Evolutionary conservation across 1,139 yeast species (phyloP).

Genomic region (Blastobotrys ciferrii): DNA sequence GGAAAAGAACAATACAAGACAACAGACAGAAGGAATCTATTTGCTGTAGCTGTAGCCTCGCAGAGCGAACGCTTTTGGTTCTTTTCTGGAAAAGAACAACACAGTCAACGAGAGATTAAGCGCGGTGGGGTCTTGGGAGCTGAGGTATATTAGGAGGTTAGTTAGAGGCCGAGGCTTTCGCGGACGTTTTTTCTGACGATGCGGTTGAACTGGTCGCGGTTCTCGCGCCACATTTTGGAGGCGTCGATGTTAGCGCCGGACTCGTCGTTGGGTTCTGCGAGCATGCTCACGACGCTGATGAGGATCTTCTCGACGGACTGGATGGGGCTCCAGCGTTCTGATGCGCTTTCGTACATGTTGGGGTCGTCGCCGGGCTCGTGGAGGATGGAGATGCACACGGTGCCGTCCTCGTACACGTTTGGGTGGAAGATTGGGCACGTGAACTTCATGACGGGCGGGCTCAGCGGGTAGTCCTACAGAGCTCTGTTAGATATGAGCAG

Average conservation of each 20-base stretch:
- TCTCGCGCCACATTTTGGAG: conserved; percentile 84
- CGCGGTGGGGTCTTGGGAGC: too few species aligned
- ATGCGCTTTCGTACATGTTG: conserved; percentile 88
- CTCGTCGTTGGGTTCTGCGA: conserved; percentile 95
- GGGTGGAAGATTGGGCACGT: conserved; percentile 89
- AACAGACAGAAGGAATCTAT: too few species aligned
- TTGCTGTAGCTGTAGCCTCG: too few species aligned
- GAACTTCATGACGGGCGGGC: conserved; percentile 84
- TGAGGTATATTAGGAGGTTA: too few species aligned
- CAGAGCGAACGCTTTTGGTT: too few species aligned
- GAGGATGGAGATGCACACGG: conserved; percentile 89
- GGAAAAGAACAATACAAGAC: too few species aligned
- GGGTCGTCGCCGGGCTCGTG: conserved; percentile 99
- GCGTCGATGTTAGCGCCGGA: conserved; percentile 98
- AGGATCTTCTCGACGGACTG: conserved; percentile 95
- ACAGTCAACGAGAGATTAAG: too few species aligned
- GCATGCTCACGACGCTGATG: conserved; percentile 89
- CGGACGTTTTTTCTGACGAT: conserved; percentile 65
- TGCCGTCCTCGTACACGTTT: conserved; percentile 88
- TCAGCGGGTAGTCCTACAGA: conserved; percentile 93
- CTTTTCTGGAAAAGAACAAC: too few species aligned
- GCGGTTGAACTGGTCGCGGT: conserved; percentile 62
- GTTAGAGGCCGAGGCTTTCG: conserved; percentile 60
- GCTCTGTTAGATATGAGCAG: conserved; percentile 4
- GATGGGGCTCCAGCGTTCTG: conserved; percentile 97